A percentile compares a stretch with the other conserved stretches of the same genome.
phyloP scores from a whole-genome alignment of 2,329 filamentous ascomycete species.

The Fusarium sp. region DNA sequence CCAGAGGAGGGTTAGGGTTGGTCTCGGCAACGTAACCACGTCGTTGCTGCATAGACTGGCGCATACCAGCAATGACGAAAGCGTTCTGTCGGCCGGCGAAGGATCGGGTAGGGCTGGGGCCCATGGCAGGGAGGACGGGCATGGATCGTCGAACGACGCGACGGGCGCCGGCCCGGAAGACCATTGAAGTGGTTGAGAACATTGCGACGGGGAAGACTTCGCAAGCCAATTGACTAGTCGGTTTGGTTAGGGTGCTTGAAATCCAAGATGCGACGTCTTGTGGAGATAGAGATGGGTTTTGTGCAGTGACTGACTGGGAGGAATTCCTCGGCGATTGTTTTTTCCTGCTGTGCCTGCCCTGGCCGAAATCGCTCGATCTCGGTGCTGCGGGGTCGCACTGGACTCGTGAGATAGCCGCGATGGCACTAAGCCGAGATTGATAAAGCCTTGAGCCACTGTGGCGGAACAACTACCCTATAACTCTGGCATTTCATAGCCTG shows the following conservation, averaged over 20 bases:
- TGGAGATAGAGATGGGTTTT: conserved; percentile 3
- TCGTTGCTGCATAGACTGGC: conserved; percentile 6
- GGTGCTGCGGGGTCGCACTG: conserved; percentile 1
- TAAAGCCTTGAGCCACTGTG: background rate
- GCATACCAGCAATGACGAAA: background rate
- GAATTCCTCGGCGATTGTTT: conserved; percentile 7
- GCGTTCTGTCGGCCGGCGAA: conserved; percentile 6
- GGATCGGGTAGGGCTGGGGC: conserved; percentile 3
- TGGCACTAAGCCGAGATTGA: background rate
- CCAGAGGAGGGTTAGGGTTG: conserved; percentile 85
- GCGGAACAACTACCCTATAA: background rate
- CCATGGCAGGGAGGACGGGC: conserved; percentile 6
- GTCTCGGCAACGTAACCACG: conserved; percentile 51
- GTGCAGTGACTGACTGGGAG: background rate
- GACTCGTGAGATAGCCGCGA: conserved; percentile 2
- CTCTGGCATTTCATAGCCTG: background rate
- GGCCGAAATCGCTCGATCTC: conserved; percentile 7
- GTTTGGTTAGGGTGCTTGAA: background rate
- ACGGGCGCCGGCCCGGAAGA: conserved; percentile 5
- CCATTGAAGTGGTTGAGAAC: conserved; percentile 10
- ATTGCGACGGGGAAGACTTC: conserved; percentile 5
- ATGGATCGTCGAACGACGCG: conserved; percentile 9
- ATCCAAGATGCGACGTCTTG: conserved; percentile 6
- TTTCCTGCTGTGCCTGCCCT: conserved; percentile 11
- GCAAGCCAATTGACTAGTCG: conserved; percentile 4